Evolutionary conservation across 2,329 filamentous ascomycete species (phyloP), one percentile per base, ranked within the genome.

Genomic region (Venturia asperata): DNA sequence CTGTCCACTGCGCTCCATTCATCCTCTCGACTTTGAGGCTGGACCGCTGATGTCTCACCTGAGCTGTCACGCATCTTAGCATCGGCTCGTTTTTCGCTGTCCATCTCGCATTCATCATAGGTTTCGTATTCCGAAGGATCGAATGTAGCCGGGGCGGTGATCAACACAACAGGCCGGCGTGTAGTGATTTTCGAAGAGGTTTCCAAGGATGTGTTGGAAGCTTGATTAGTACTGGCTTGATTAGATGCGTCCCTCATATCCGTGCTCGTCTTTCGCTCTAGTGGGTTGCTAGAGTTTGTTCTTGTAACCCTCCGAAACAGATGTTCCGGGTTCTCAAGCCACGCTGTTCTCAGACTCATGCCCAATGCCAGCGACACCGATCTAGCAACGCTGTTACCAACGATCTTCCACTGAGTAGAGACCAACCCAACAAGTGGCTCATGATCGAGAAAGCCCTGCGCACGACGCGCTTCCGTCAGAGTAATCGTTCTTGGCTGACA

Each of bases 341-440:
- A 85, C 0, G 87, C 87, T 67, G 87, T 81, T 9, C 87, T 78
- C 15, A 92, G 76, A 11, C 81, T 78, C 5, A 89, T 70, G 0
- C 90, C 90, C 1, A 92, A 72, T 0, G 85, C 84, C 21, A 91
- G 74, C 0, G 89, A 84, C 0, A 90, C 83, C 30, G 85, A 83
- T 10, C 89, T 78, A 2, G 89, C 84, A 0, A 95, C 90, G 37
- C 87, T 90, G 73, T 95, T 95, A 0, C 91, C 91, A 0, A 92
- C 79, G 24, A 90, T 84, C 64, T 81, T 83, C 77, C 83, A 86
- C 71, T 90, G 87, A 1, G 85, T 77, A 0, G 45, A 11, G 0
- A 81, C 73, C 0, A 64, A 70, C 0, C 90, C 90, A 0, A 92
- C 73, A 0, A 95, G 73, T 0, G 92, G 81, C 66, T 93, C 90